Evolutionary conservation across 371 early-diverging fungal species (phyloP), one percentile per base, ranked within the genome.

Genomic region (Apophysomyces ossiformis): DNA sequence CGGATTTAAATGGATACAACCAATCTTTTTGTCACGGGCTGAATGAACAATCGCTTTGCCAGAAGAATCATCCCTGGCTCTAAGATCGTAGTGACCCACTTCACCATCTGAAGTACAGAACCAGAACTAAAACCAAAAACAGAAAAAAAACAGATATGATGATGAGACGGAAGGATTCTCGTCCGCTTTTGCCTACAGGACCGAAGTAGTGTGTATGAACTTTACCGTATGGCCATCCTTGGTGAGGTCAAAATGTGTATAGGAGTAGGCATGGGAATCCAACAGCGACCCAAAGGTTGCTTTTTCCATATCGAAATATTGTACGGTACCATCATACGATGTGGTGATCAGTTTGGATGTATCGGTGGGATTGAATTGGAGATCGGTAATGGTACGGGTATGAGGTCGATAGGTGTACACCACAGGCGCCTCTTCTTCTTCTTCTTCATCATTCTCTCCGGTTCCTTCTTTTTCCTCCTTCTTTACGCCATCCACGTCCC

Each of bases 1-100:
- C n/a, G 92, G 92, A 44, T 92, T 90, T 13, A 90, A 68, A 46
- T 86, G 81, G 15, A 93, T 73, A 65, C 90, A 87, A 1, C 90
- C 90, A 35, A 94, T 76, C 58, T 94, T 92, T 58, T 86, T 87
- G 32, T 85, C 86, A 26, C 82, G 85, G 15, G 84, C 56, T 9
- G 63, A 36, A 64, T 66, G 66, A 43, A 57, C 47, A 13, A 50
- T 12, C 1, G 57, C 16, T 37, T 26, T 26, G 26, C 26, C 26
- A 26, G 26, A 26, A 26, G 26, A 26, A 26, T 1, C 1, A 26
- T 64, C 16, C 21, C 21, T 0, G 26, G 38, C 5, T 61, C 67
- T 12, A 16, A 77, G 45, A 69, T 93, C 93, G 32, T 73, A 66
- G 13, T 80, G 61, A 0, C 84, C 88, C 13, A 88, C 68, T 9